Evolutionary conservation across 1,284 basidiomycete species (phyloP).

Genomic region (Microbotryum silenes-acaulis): DNA sequence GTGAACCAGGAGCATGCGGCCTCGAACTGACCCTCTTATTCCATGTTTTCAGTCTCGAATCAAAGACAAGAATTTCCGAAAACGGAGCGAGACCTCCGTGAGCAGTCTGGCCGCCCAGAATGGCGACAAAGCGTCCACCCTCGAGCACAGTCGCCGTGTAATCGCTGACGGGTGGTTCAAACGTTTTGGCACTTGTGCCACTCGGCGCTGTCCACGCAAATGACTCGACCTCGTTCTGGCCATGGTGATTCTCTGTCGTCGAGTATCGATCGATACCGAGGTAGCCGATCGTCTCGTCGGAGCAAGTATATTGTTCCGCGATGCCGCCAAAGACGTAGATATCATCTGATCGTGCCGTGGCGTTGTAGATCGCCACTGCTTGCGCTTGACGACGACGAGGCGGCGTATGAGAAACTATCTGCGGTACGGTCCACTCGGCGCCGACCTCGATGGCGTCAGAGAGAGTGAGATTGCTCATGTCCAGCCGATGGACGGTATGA

Average conservation of each 20-base stretch:
- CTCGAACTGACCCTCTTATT: conserved; percentile 13
- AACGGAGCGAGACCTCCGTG: conserved; percentile 31
- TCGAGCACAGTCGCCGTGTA: conserved; percentile 32
- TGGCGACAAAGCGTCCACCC: conserved; percentile 21
- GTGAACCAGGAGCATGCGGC: background rate
- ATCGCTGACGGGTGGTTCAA: conserved; percentile 34
- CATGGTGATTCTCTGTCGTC: background rate
- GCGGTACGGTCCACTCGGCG: background rate
- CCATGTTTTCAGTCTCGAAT: conserved; percentile 35
- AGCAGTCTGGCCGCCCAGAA: conserved; percentile 39
- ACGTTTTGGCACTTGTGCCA: background rate
- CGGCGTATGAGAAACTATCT: conserved; percentile 4
- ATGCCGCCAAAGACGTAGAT: conserved; percentile 33
- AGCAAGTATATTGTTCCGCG: conserved; percentile 32
- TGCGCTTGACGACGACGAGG: conserved; percentile 22
- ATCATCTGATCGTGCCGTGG: conserved; percentile 15
- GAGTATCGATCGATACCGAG: conserved; percentile 33
- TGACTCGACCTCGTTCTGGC: conserved; percentile 10
- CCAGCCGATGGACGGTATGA: conserved; percentile 24
- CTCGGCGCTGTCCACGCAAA: conserved; percentile 15
- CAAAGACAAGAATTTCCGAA: conserved; percentile 34
- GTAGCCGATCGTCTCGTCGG: conserved; percentile 31
- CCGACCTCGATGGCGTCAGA: conserved; percentile 1
- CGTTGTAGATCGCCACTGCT: conserved; percentile 9
- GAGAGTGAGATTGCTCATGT: conserved; percentile 4